Conservation (phyloP, 139 green algal species). For the Desmodesmus armatus region DNA sequence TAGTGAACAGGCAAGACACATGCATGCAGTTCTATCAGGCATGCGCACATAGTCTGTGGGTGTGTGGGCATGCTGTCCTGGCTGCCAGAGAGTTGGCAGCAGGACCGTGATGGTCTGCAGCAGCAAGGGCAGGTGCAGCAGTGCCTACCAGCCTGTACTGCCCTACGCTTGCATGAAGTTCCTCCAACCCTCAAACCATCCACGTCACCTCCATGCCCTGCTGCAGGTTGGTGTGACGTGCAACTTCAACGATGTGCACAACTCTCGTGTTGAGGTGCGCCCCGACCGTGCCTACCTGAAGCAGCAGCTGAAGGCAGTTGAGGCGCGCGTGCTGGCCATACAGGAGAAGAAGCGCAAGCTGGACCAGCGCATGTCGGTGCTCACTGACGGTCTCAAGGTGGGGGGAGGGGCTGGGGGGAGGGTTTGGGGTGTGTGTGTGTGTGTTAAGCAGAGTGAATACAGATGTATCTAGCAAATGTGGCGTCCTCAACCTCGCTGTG, state of each 20-base stretch:
- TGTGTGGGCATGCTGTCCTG: background rate
- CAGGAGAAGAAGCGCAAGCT: slow-evolving; percentile 44
- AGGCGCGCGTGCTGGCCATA: slow-evolving; percentile 39
- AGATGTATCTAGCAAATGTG: too few species aligned
- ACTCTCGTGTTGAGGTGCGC: slow-evolving; percentile 9
- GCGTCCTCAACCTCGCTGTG: too few species aligned
- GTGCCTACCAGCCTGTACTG: too few species aligned
- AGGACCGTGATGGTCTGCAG: too few species aligned
- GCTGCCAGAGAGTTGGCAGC: too few species aligned
- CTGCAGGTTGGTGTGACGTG: slow-evolving; percentile 16
- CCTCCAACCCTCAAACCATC: too few species aligned
- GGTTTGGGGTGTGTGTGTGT: background rate
- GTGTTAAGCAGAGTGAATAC: too few species aligned
- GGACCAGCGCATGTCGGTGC: slow-evolving; percentile 32
- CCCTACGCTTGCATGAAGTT: too few species aligned
- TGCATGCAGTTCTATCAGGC: background rate
- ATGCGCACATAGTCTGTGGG: background rate
- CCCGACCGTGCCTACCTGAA: slow-evolving; percentile 24
- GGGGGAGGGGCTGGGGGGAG: background rate
- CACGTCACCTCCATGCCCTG: too few species aligned
- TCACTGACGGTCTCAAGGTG: slow-evolving; percentile 39
- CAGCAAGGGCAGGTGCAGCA: too few species aligned
- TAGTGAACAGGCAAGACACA: too few species aligned
- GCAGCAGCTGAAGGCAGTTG: slow-evolving; percentile 38
- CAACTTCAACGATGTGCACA: slow-evolving; percentile 39